These are phyloP conservation scores for Turnera subulata DNA, from an alignment of 345 rosid genomes.

Conservation along the genomic window DNA sequence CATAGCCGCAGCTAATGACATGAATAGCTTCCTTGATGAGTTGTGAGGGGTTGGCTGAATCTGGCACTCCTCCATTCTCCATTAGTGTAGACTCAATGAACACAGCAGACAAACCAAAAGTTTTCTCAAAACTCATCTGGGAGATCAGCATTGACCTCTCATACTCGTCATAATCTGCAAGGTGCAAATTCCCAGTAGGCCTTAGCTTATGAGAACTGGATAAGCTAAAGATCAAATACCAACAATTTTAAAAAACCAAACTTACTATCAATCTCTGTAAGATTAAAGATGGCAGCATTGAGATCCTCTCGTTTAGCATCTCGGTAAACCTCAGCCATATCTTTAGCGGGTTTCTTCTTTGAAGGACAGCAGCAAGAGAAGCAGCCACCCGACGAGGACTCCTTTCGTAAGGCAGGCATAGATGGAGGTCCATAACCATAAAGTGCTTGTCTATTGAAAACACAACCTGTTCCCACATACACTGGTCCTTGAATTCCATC, in stretches of 20 bases:
- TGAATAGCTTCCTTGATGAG: conserved; percentile 97
- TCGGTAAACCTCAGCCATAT: conserved; percentile 63
- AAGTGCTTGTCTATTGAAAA: conserved; percentile 90
- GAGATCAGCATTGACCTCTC: conserved; percentile 96
- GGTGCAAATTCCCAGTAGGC: conserved; percentile 2
- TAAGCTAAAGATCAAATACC: conserved; percentile 2
- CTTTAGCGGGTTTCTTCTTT: conserved; percentile 58
- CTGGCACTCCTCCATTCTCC: conserved; percentile 93
- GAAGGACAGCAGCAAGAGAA: conserved; percentile 65
- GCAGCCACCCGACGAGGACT: conserved; percentile 61
- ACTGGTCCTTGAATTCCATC: conserved; percentile 99
- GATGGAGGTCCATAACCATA: conserved; percentile 92
- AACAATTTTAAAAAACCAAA: conserved; percentile 8
- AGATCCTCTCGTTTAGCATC: conserved; percentile 90
- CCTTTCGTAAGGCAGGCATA: conserved; percentile 60
- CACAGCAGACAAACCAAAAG: conserved; percentile 89
- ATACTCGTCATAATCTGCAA: conserved; percentile 78
- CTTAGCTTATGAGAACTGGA: background rate
- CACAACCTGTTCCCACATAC: conserved; percentile 92
- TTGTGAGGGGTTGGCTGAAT: conserved; percentile 71
- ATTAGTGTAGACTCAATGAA: conserved; percentile 91
- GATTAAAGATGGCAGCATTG: conserved; percentile 89
- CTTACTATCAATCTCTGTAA: conserved; percentile 79
- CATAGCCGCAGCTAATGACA: conserved; percentile 91
- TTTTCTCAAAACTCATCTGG: conserved; percentile 88